Evolutionary conservation across 805 yeast genomes (phyloP).

Genomic region (Ogataea nonfermentans): DNA sequence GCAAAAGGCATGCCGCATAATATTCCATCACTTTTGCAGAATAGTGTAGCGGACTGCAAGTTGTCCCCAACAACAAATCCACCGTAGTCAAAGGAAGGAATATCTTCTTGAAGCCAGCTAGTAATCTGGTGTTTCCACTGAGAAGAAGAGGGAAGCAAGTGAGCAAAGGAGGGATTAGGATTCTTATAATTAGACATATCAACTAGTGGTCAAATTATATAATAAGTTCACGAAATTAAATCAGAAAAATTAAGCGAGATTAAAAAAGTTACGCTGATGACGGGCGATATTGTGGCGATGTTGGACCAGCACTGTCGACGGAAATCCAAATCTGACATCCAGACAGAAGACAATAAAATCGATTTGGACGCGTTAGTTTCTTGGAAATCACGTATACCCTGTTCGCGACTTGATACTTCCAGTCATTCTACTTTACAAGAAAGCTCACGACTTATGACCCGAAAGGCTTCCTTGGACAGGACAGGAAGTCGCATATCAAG

Average conservation of each 20-base stretch:
- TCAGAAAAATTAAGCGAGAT: too few relatives aligned
- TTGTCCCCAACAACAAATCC: slow-evolving; percentile 91
- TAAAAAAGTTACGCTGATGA: too few relatives aligned
- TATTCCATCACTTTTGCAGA: slow-evolving; percentile 78
- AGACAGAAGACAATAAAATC: too few relatives aligned
- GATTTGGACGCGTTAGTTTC: too few relatives aligned
- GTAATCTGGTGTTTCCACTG: slow-evolving; percentile 80
- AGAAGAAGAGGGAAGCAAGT: slow-evolving; percentile 72
- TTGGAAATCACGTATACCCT: background rate
- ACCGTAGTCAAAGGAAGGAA: slow-evolving; percentile 91
- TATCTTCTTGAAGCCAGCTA: slow-evolving; percentile 79
- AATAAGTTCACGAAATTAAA: background rate
- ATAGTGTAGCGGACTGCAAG: slow-evolving; percentile 67
- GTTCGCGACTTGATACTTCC: background rate
- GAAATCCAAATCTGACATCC: too few relatives aligned
- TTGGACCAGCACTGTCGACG: too few relatives aligned
- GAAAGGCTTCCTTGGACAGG: too few relatives aligned
- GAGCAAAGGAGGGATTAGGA: slow-evolving; percentile 38
- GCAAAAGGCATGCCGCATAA: slow-evolving; percentile 90
- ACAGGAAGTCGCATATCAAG: background rate
- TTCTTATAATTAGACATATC: slow-evolving; percentile 23
- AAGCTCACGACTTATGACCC: background rate
- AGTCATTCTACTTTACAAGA: too few relatives aligned
- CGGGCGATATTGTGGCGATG: too few relatives aligned
- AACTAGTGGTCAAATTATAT: background rate